These are phyloP conservation scores for Mycoemilia scoparia DNA, from an alignment of 192 early-diverging fungal genomes.

Conservation along the genomic window DNA sequence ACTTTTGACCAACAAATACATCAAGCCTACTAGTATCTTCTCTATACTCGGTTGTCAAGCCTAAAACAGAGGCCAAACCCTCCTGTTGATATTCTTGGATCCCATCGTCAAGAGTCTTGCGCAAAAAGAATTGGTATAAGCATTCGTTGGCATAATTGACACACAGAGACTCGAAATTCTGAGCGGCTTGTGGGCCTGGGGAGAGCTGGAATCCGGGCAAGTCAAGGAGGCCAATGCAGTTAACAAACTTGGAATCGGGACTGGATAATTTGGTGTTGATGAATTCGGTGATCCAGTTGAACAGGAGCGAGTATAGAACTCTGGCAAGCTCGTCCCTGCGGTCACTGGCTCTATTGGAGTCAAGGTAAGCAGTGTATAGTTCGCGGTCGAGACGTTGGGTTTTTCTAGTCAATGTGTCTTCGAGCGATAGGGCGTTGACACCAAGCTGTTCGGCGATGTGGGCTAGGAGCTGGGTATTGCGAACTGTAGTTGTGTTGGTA, in stretches of 20 bases:
- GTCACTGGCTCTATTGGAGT: constrained; percentile 43
- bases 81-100: constrained; percentile 39
- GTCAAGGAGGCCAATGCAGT: constrained; percentile 72
- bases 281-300: constrained; percentile 70
- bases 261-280: constrained; percentile 65
- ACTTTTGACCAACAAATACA: constrained; percentile 44
- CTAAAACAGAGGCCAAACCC: constrained; percentile 24
- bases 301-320: constrained; percentile 65
- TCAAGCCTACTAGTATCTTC: constrained; percentile 49
- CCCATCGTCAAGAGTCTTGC: constrained; percentile 52
- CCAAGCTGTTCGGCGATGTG: constrained; percentile 69
- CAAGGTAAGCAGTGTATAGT: constrained; percentile 64
- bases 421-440: constrained; percentile 45
- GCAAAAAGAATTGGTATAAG: constrained; percentile 53
- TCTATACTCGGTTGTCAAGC: constrained; percentile 33
- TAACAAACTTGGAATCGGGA: constrained; percentile 36
- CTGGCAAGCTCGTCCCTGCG: constrained; percentile 57
- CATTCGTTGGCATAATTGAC: constrained; percentile 83
- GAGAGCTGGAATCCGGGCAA: constrained; percentile 64
- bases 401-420: constrained; percentile 62
- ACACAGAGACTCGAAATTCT: constrained; percentile 40
- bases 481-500: constrained; percentile 64
- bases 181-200: too few species aligned
- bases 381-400: constrained; percentile 67
- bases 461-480: constrained; percentile 55